These are phyloP conservation scores for Heritiera fomes DNA, from an alignment of 345 rosid species.

Conservation along the genomic window DNA sequence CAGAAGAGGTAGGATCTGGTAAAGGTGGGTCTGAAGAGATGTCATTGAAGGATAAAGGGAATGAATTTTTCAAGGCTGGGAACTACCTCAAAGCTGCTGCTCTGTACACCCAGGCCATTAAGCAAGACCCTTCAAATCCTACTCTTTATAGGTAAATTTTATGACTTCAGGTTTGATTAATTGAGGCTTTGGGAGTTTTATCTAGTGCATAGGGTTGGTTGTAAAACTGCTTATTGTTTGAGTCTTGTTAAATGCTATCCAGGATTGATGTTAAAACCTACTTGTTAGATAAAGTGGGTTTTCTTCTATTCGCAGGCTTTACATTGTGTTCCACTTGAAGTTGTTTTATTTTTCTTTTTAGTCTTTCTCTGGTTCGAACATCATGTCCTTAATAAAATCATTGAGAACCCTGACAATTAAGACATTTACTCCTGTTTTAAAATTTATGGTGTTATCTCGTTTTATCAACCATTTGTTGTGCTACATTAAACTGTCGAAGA, in stretches of 20 bases:
- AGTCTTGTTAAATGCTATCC: not conserved
- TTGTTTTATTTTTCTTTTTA: not conserved
- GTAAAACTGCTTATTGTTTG: not conserved
- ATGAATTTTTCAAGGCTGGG: conserved; percentile 91
- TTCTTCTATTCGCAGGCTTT: not conserved
- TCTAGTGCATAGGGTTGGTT: conserved; percentile 20
- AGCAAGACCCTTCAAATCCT: conserved; percentile 87
- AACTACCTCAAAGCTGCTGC: conserved; percentile 98
- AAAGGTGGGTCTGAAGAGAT: conserved; percentile 39
- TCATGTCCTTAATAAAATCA: not conserved
- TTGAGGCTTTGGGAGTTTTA: not conserved
- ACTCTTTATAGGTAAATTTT: conserved; percentile 74
- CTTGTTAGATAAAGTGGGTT: not conserved
- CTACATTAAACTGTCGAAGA: not conserved
- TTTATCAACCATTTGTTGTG: not conserved
- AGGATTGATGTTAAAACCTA: not conserved
- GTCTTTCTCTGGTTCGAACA: not conserved
- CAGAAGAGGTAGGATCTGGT: conserved; percentile 47
- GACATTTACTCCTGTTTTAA: not conserved
- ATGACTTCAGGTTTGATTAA: not conserved
- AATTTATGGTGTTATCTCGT: not conserved
- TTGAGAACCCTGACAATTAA: not conserved
- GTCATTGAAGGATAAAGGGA: conserved; percentile 86
- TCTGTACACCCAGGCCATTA: conserved; percentile 94
- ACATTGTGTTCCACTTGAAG: not conserved